These are phyloP conservation scores for Lolium perenne DNA, from an alignment of 176 grass and related monocot genomes.

Conservation along the genomic window DNA sequence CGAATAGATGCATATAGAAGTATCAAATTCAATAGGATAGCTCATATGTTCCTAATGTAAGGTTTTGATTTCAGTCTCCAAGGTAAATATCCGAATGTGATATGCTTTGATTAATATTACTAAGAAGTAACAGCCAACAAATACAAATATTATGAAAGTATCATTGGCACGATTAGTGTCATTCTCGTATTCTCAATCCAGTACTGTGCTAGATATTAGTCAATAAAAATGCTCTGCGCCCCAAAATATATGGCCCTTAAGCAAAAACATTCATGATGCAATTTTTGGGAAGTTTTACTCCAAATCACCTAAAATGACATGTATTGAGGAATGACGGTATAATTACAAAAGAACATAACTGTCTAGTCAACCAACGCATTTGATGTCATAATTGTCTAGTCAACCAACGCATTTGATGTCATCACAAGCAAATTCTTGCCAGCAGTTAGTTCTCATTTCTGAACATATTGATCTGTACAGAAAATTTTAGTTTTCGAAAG, in stretches of 20 bases:
- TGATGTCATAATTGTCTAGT: no score
- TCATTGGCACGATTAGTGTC: neutral
- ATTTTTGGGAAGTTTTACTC: neutral
- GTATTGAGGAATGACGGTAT: neutral
- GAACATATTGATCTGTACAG: neutral
- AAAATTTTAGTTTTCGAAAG: neutral
- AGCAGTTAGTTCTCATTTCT: slow-evolving; percentile 12
- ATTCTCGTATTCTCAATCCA: neutral
- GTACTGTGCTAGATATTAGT: neutral
- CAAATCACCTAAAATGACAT: slow-evolving; percentile 21
- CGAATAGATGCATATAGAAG: slow-evolving; percentile 2
- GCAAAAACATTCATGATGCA: slow-evolving; percentile 18
- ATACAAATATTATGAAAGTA: slow-evolving; percentile 5
- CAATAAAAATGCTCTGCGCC: neutral
- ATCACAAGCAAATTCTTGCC: neutral
- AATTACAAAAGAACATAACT: slow-evolving; percentile 1
- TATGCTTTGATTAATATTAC: neutral
- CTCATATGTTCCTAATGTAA: neutral
- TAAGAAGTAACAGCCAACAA: slow-evolving; percentile 6
- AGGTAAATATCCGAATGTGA: neutral
- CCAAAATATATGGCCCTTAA: neutral
- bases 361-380: neutral
- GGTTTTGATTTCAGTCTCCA: neutral
- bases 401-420: no score
- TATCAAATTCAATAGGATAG: neutral